Conservation (phyloP, 257 asterid species). For the Buddleja alternifolia region DNA sequence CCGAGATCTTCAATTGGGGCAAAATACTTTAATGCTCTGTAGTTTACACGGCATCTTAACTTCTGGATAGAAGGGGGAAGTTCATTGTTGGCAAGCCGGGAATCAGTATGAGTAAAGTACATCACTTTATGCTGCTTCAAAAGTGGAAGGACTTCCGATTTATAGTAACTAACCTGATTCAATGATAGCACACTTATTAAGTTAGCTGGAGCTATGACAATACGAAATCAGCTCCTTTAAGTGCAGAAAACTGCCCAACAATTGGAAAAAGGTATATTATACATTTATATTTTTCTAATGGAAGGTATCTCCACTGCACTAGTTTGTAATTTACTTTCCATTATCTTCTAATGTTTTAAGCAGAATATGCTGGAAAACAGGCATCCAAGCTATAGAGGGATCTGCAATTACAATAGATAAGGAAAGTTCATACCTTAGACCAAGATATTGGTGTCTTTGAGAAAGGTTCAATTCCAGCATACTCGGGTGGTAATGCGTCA, state of each 20-base stretch:
- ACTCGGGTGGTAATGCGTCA: slow-evolving; percentile 79
- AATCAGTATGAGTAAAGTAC: slow-evolving; percentile 89
- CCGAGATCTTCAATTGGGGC: slow-evolving; percentile 78
- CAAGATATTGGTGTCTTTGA: slow-evolving; percentile 94
- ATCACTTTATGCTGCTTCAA: slow-evolving; percentile 92
- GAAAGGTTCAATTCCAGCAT: slow-evolving; percentile 78
- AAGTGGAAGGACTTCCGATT: slow-evolving; percentile 79
- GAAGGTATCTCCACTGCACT: neutral
- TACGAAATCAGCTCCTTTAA: slow-evolving; percentile 16
- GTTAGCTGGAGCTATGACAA: slow-evolving; percentile 9
- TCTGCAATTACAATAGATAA: neutral
- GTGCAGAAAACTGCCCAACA: slow-evolving; percentile 1
- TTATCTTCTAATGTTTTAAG: neutral
- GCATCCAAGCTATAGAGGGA: neutral
- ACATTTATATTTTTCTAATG: neutral
- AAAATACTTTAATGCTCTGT: slow-evolving; percentile 82
- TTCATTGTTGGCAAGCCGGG: slow-evolving; percentile 95
- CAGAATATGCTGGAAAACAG: slow-evolving; percentile 1
- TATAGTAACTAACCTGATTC: slow-evolving; percentile 79
- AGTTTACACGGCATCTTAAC: slow-evolving; percentile 92
- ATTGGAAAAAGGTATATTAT: neutral
- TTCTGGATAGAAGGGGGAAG: slow-evolving; percentile 77
- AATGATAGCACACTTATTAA: slow-evolving; percentile 6
- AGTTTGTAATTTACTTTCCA: slow-evolving; percentile 6
- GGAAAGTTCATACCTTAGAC: slow-evolving; percentile 75